Base-by-base conservation (phyloP, 352 stramenopile genomes). In the Globisporangium rhizosaccharum region DNA sequence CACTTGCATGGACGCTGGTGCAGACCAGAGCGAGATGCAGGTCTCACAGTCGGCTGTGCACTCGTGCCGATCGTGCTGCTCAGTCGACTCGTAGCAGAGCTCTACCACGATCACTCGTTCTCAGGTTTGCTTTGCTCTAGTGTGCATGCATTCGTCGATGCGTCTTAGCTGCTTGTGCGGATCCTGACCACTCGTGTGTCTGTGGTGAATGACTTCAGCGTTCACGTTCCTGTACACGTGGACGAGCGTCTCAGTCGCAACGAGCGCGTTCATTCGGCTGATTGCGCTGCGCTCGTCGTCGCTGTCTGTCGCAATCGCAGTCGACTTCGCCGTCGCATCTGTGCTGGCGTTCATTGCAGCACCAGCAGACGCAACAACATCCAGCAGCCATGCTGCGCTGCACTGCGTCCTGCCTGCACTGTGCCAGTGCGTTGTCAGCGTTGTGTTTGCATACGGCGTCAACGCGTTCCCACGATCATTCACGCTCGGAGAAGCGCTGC, bases 401-500 rank as follows among this genome's bases (percentile, higher is more conserved):
- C 49, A 23, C 8, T 71, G 74, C 55, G 42, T 83, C 26, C 47
- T 88, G 28, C 60, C 72, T 3, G 72, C 75, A 0, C 51, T 70
- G 37, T 70, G 62, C 36, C 67, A 79, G 33, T 55, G 70, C 11
- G 3, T 73, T 20, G 67, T 82, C 49, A 67, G 67, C 36, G 6
- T 59, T 57, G 61, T 83, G 17, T 58, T 91, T 15, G 53, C 61
- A 39, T 75, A 66, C 23, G 82, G 77, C 0, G 59, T 86, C 10
- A 57, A 65, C 11, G 66, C 71, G 5, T 56, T 92, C 6, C 71
- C 71, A 17, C 66, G 72, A 6, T 94, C 85, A 11, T 91, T 94
- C 52, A 94, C 80, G 2, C 51, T 90, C 33, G 82, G 85, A 0
- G 85, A 94, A 63, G 81, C 73, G 11, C 37, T 89, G 45, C 70